Percentiles rank a stretch among this genome's conserved stretches.
Conservation (phyloP, 129 eudicot genomes). For the Deinandra increscens region DNA sequence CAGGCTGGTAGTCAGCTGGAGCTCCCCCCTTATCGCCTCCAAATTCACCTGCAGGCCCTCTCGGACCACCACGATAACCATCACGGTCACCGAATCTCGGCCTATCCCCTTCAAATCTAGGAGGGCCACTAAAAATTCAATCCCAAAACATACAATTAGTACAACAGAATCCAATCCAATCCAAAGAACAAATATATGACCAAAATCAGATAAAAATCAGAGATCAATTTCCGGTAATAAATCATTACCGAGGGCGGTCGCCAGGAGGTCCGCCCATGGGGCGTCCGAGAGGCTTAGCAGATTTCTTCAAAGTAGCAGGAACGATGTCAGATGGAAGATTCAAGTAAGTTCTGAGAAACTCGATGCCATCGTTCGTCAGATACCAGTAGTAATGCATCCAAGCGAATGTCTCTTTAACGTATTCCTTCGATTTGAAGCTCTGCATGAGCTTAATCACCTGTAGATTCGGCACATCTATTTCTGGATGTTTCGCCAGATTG, state of each 20-base stretch:
- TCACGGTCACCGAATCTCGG: constrained; percentile 85
- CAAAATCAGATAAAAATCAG: neutral
- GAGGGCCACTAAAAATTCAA: constrained; percentile 57
- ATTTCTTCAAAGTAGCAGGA: constrained; percentile 84
- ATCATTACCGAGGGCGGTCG: constrained; percentile 75
- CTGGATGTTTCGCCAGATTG: constrained; percentile 86
- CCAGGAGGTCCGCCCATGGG: constrained; percentile 80
- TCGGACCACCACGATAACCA: constrained; percentile 91
- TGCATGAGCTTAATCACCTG: constrained; percentile 97
- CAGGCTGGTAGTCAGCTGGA: constrained; percentile 80
- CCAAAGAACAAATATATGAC: neutral
- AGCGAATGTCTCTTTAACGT: constrained; percentile 84
- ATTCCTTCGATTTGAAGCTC: constrained; percentile 90
- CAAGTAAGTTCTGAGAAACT: constrained; percentile 84
- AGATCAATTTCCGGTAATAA: neutral
- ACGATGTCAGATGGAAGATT: constrained; percentile 91
- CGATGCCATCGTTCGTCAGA: constrained; percentile 88
- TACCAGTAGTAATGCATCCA: constrained; percentile 98
- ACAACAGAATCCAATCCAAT: neutral
- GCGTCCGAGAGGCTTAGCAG: constrained; percentile 75
- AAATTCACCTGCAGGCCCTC: constrained; percentile 69
- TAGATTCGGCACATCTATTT: constrained; percentile 81
- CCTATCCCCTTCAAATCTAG: constrained; percentile 73
- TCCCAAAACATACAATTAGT: neutral
- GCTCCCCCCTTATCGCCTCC: constrained; percentile 83